phyloP scores from a whole-genome alignment of 2,329 filamentous ascomycete species.

The Keithomyces neogunnii region DNA sequence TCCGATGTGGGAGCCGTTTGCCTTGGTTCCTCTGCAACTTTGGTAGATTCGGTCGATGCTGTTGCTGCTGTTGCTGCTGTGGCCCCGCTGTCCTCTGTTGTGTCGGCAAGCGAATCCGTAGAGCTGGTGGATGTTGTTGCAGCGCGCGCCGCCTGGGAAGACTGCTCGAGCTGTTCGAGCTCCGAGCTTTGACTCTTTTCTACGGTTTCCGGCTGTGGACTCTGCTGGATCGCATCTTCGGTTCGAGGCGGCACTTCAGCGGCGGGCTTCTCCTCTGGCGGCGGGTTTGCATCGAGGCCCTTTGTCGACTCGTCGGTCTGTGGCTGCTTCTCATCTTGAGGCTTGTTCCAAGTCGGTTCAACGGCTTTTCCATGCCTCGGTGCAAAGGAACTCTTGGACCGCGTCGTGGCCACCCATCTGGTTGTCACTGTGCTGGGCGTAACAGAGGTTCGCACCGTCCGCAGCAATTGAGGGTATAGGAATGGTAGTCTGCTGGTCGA shows the following conservation, averaged over 20 bases:
- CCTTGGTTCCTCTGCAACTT: neutral
- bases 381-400: conserved; percentile 38
- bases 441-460: conserved; percentile 26
- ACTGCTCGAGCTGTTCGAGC: neutral
- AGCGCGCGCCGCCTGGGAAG: neutral
- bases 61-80: neutral
- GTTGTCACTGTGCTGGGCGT: neutral
- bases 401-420: conserved; percentile 25
- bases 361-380: conserved; percentile 53
- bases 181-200: neutral
- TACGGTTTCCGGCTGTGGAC: neutral
- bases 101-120: neutral
- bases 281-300: neutral
- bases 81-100: neutral
- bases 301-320: conserved; percentile 12
- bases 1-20: conserved; percentile 3
- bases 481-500: conserved; percentile 55
- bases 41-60: too few species aligned
- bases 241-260: neutral
- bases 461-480: conserved; percentile 60
- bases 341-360: conserved; percentile 35
- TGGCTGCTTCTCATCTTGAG: neutral
- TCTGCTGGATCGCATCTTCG: neutral
- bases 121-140: neutral
- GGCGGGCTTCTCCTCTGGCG: neutral